Conservation (phyloP, 306 rosid species). For the Cercis canadensis region DNA sequence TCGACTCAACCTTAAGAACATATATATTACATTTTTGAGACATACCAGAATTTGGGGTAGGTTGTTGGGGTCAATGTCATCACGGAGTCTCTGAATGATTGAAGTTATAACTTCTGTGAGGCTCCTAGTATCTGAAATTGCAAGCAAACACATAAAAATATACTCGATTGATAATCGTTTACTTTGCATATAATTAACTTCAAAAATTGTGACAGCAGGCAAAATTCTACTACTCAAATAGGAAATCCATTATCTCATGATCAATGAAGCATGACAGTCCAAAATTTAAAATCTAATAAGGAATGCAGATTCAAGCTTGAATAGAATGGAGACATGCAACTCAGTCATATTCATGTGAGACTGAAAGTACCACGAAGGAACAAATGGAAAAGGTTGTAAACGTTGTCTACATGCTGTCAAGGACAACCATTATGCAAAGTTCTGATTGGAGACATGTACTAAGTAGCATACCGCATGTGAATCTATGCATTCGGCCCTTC, state of each 20-base stretch:
- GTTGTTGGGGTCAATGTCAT: constrained; percentile 70
- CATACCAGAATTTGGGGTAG: constrained; percentile 89
- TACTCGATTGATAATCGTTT: constrained; percentile 33
- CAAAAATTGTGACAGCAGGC: constrained; percentile 2
- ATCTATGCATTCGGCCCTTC: constrained; percentile 84
- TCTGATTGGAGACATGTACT: neutral
- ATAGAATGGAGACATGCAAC: constrained; percentile 9
- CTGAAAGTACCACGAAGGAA: constrained; percentile 25
- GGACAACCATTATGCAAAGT: neutral
- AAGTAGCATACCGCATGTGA: constrained; percentile 72
- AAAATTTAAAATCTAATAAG: neutral
- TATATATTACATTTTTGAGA: too few relatives aligned
- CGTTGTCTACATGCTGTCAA: constrained; percentile 30
- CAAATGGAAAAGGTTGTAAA: constrained; percentile 10
- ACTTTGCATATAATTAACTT: neutral
- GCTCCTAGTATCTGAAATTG: constrained; percentile 71
- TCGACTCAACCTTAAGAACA: constrained; percentile 2
- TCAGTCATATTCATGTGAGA: constrained; percentile 18
- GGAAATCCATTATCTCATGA: neutral
- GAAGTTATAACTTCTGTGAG: constrained; percentile 76
- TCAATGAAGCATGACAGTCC: neutral
- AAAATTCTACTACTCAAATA: neutral
- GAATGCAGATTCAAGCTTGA: neutral
- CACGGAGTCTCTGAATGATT: constrained; percentile 79
- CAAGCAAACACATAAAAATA: constrained; percentile 42